Evolutionary conservation across 2,329 filamentous ascomycete species (phyloP).

Genomic region (Stenocarpella maydis): DNA sequence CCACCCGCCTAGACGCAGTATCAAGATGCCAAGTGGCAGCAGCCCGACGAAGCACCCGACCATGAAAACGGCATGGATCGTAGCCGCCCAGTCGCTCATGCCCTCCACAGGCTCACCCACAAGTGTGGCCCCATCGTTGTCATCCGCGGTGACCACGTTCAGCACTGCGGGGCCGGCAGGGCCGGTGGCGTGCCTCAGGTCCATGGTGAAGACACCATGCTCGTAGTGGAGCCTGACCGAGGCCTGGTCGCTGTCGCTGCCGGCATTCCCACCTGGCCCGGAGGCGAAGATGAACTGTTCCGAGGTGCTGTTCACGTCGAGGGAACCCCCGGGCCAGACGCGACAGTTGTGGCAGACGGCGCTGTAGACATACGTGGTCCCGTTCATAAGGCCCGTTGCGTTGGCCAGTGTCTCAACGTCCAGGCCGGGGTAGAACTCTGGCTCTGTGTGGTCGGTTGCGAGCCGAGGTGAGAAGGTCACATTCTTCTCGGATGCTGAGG

Average conservation of each 20-base stretch:
- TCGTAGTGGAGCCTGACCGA: constrained; percentile 60
- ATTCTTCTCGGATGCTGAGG: constrained; percentile 53
- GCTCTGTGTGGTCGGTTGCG: constrained; percentile 60
- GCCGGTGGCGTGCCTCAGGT: constrained; percentile 61
- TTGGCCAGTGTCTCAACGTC: constrained; percentile 51
- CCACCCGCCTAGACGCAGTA: constrained; percentile 60
- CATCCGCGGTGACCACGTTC: constrained; percentile 44
- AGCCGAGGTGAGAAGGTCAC: constrained; percentile 65
- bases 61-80: constrained; percentile 62
- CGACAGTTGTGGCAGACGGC: constrained; percentile 63
- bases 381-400: constrained; percentile 57
- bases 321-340: constrained; percentile 56
- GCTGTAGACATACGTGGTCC: constrained; percentile 55
- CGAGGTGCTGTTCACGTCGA: constrained; percentile 58
- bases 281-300: constrained; percentile 64
- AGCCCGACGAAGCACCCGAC: constrained; percentile 61
- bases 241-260: constrained; percentile 53
- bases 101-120: constrained; percentile 39
- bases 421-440: constrained; percentile 54
- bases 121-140: constrained; percentile 48
- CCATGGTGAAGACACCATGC: constrained; percentile 64
- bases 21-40: constrained; percentile 63
- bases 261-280: constrained; percentile 55
- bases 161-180: constrained; percentile 51
- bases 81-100: constrained; percentile 49